These are phyloP conservation scores for Spizellomyces sp. DNA, from an alignment of 192 early-diverging fungal species.

Conservation along the genomic window DNA sequence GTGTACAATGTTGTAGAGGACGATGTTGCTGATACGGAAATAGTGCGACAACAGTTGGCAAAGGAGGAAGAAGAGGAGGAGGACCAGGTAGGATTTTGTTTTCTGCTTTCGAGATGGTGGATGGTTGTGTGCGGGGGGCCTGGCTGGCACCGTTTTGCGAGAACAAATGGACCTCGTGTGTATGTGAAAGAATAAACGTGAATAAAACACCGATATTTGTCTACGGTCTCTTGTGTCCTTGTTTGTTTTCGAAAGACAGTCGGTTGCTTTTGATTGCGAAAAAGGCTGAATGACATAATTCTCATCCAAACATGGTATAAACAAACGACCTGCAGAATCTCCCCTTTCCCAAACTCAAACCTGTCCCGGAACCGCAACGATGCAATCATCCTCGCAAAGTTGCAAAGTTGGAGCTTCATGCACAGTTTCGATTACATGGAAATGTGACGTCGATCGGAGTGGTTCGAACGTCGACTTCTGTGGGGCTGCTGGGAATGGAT, in stretches of 20 bases:
- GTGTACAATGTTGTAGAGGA: slow-evolving; percentile 69
- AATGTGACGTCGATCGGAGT: slow-evolving; percentile 71
- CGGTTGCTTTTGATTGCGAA: no score
- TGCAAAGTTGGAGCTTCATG: slow-evolving; percentile 65
- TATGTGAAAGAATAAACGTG: neutral
- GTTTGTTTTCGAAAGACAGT: no score
- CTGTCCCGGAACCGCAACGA: no score
- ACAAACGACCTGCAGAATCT: no score
- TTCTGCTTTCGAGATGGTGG: neutral
- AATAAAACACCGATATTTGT: no score
- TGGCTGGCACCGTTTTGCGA: neutral
- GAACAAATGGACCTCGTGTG: neutral
- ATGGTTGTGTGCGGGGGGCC: neutral
- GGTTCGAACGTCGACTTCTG: slow-evolving; percentile 64
- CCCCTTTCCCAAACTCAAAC: no score
- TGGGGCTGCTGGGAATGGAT: slow-evolving; percentile 67
- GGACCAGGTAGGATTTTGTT: neutral
- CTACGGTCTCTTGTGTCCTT: neutral
- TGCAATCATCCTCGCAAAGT: slow-evolving; percentile 20
- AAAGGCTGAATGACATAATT: no score
- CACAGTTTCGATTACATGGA: slow-evolving; percentile 69
- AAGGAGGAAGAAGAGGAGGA: no score
- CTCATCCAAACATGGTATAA: no score
- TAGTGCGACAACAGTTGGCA: no score
- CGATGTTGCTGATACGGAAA: slow-evolving; percentile 16